Base-by-base conservation (phyloP, 257 asterid genomes). In the Gentiana macrophylla region DNA sequence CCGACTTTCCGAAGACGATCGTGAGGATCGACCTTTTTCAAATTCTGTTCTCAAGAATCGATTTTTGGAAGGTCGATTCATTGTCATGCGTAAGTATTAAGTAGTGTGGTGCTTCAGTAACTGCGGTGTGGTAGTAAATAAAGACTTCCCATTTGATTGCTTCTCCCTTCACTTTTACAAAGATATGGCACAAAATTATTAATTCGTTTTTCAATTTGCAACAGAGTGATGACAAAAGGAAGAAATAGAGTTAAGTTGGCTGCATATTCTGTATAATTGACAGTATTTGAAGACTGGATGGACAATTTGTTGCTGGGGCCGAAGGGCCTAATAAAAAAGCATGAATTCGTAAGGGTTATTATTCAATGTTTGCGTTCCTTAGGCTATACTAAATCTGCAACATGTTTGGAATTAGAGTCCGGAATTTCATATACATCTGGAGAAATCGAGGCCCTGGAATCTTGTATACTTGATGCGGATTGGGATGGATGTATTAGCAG, bases 391-490 rank as follows among this genome's bases (percentile, higher is more conserved):
- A 75, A 75, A 32, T 71, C 96, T n/a, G 96, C 93, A 0, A 70
- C 76, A 47, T 78, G 79, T 67, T 74, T 91, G 77, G 95, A 91
- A 81, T 68, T 78, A 12, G 98, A 91, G 70, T 83, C 98, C 45
- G 73, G 87, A 58, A 72, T 91, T 75, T 46, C 67, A 32, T 70
- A 67, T 55, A 87, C 80, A 62, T 81, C 92, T 12, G 57, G 54
- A 0, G 87, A 81, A 38, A 72, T 84, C 8, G 81, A 76, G 52
- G 62, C 64, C 8, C 74, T 91, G 1, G 84, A 87, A 71, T 73
- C 84, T 35, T 62, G 64, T 8, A 65, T 87, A 69, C 64, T 70
- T 35, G 69, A 65, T 51, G 88, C 74, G 0, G 69, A 76, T 48
- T 87, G 95, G 97, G 94, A 83, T 50, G 82, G 60, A 50, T 79